These are phyloP conservation scores for Trichophyton equinum DNA, from an alignment of 2,329 filamentous ascomycete genomes.

Conservation along the genomic window DNA sequence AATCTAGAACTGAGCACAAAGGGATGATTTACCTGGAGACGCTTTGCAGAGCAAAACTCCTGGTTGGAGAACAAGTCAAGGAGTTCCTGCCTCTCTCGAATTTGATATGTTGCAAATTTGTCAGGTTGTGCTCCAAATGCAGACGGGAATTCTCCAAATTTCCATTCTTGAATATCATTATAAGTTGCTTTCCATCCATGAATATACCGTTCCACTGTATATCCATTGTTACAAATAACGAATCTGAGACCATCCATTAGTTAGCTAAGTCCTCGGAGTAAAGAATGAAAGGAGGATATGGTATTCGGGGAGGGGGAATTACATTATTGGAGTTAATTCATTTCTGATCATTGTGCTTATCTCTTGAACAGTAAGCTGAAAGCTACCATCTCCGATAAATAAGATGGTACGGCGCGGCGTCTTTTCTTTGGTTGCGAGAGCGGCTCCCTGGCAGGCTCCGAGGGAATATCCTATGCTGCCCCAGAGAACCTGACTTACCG, in stretches of 20 bases:
- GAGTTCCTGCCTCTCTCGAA: slow-evolving; percentile 55
- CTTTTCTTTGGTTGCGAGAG: slow-evolving; percentile 37
- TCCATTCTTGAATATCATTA: slow-evolving; percentile 66
- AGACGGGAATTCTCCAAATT: slow-evolving; percentile 53
- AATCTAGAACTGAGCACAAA: neutral
- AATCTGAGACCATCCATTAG: slow-evolving; percentile 34
- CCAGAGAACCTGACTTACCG: slow-evolving; percentile 45
- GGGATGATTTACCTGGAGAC: slow-evolving; percentile 23
- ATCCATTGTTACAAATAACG: slow-evolving; percentile 71
- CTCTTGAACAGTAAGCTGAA: slow-evolving; percentile 75
- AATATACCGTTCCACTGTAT: slow-evolving; percentile 74
- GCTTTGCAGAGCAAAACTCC: slow-evolving; percentile 44
- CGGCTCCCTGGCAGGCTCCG: slow-evolving; percentile 43
- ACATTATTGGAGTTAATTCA: slow-evolving; percentile 59
- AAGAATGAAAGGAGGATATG: neutral
- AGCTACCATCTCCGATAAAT: slow-evolving; percentile 72
- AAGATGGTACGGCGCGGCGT: slow-evolving; percentile 52
- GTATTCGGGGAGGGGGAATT: slow-evolving; percentile 23
- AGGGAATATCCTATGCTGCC: slow-evolving; percentile 51
- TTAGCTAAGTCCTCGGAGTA: neutral
- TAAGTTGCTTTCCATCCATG: slow-evolving; percentile 65
- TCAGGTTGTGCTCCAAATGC: slow-evolving; percentile 52
- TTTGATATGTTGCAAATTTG: slow-evolving; percentile 46
- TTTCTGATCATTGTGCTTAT: slow-evolving; percentile 68
- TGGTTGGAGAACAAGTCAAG: slow-evolving; percentile 50